Evolutionary conservation across 176 grass and related monocot species (phyloP).

Genomic region (Pontederia paniculata): DNA sequence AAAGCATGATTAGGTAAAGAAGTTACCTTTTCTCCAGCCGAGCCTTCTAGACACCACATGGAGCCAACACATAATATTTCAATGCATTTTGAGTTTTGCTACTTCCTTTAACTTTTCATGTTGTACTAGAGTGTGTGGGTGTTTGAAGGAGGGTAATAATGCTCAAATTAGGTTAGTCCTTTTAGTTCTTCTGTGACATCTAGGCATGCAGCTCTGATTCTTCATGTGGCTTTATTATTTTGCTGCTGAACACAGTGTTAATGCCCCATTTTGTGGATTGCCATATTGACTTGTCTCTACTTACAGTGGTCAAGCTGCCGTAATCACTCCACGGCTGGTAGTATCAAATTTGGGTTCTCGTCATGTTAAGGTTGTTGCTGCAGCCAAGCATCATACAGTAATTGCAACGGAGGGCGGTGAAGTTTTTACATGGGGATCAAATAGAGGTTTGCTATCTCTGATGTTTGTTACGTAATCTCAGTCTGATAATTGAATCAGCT

Average conservation of each 20-base stretch:
- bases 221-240: background rate
- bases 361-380: conserved; percentile 59
- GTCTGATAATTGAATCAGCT: too few relatives aligned
- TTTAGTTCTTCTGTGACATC: too few relatives aligned
- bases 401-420: conserved; percentile 82
- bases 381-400: conserved; percentile 96
- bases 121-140: too few relatives aligned
- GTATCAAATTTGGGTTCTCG: conserved; percentile 59
- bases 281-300: conserved; percentile 5
- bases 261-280: background rate
- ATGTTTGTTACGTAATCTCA: conserved; percentile 11
- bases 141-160: too few relatives aligned
- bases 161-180: too few relatives aligned
- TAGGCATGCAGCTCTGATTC: background rate
- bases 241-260: conserved; percentile 11
- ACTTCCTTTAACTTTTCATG: too few relatives aligned
- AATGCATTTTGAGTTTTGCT: too few relatives aligned
- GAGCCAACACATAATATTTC: too few relatives aligned
- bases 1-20: too few relatives aligned
- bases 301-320: conserved; percentile 90
- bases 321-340: conserved; percentile 91
- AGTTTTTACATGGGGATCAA: conserved; percentile 99
- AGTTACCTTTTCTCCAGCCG: too few relatives aligned
- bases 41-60: too few relatives aligned
- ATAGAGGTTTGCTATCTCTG: conserved; percentile 62